Conservation (phyloP, 2,329 filamentous ascomycete genomes). For the Fusarium citri region DNA sequence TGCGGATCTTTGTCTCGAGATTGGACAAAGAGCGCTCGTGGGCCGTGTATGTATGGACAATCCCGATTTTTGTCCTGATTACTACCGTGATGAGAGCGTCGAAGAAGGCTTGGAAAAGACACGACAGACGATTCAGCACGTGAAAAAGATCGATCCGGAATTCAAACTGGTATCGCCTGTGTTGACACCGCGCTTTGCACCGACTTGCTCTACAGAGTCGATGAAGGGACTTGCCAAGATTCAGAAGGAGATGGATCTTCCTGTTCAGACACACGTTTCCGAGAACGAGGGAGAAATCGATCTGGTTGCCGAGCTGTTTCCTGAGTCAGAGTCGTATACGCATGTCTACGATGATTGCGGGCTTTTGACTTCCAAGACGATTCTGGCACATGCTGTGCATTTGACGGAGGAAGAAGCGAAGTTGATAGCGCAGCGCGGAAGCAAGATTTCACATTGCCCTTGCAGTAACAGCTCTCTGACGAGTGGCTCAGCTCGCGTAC, state of each 20-base stretch:
- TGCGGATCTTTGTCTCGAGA: constrained; percentile 80
- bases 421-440: constrained; percentile 69
- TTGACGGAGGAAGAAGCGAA: constrained; percentile 73
- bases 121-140: constrained; percentile 71
- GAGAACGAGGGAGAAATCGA: constrained; percentile 82
- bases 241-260: constrained; percentile 70
- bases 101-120: constrained; percentile 69
- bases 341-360: constrained; percentile 81
- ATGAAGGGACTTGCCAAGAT: constrained; percentile 74
- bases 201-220: constrained; percentile 68
- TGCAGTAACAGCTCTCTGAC: constrained; percentile 86
- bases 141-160: constrained; percentile 72
- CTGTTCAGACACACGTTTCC: constrained; percentile 89
- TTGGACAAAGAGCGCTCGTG: constrained; percentile 90
- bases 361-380: constrained; percentile 77
- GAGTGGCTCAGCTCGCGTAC: constrained; percentile 80
- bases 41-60: constrained; percentile 97
- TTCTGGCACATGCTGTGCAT: constrained; percentile 89
- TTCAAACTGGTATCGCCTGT: constrained; percentile 78
- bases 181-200: constrained; percentile 79
- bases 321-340: constrained; percentile 72
- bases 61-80: constrained; percentile 71
- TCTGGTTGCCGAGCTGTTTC: constrained; percentile 78
- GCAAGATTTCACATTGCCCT: constrained; percentile 86
- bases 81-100: constrained; percentile 80